Conservation (phyloP, 2,329 filamentous ascomycete species). For the Thielaviopsis cerberus region DNA sequence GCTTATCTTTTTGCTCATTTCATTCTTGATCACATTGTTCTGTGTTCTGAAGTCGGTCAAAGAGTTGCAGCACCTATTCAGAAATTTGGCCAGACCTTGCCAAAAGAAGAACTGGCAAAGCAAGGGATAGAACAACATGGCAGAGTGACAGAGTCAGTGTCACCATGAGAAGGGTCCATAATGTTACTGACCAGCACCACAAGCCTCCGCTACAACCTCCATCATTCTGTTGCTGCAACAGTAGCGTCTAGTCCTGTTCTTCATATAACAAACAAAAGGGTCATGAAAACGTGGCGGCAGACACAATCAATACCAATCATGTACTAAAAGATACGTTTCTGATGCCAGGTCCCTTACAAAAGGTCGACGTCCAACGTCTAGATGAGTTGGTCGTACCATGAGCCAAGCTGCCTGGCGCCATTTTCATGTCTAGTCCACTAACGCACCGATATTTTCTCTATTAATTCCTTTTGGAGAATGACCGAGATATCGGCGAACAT, state of each 20-base stretch:
- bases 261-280: no score
- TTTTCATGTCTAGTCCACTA: background rate
- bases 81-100: background rate
- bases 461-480: background rate
- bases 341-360: no score
- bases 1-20: background rate
- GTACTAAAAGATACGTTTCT: no score
- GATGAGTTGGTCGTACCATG: background rate
- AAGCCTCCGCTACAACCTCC: background rate
- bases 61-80: background rate
- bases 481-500: background rate
- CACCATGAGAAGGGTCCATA: background rate
- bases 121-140: background rate
- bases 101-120: background rate
- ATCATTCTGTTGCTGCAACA: no score
- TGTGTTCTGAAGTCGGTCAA: background rate
- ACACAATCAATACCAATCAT: no score
- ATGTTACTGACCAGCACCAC: background rate
- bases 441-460: background rate
- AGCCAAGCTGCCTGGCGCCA: background rate
- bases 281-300: no score
- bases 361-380: no score
- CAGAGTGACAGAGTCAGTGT: background rate
- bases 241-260: no score
- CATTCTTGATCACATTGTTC: background rate